A percentile compares a stretch with the other conserved stretches of the same genome.
Evolutionary conservation across 2,329 filamentous ascomycete species (phyloP).

Genomic region (Neofusicoccum sp.): DNA sequence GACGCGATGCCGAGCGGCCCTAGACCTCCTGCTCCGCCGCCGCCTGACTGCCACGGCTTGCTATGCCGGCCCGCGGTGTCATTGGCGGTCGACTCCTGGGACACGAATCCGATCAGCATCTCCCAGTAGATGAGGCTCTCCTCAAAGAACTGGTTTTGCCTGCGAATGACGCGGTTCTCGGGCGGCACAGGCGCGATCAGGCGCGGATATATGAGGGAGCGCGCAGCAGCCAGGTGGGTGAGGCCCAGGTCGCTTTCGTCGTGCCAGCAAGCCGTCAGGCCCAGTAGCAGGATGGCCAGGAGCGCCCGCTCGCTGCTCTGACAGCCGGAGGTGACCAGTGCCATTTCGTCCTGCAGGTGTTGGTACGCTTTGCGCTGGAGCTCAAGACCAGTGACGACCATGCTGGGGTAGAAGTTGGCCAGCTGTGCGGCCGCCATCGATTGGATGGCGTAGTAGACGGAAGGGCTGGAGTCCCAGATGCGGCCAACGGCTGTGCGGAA

Average conservation of each 20-base stretch:
- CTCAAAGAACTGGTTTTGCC: constrained; percentile 54
- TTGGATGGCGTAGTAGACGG: constrained; percentile 63
- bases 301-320: constrained; percentile 54
- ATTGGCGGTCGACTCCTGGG: constrained; percentile 36
- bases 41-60: constrained; percentile 11
- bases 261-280: constrained; percentile 63
- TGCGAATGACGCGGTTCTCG: constrained; percentile 35
- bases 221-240: constrained; percentile 54
- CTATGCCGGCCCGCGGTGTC: background rate
- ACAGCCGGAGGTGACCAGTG: constrained; percentile 45
- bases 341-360: constrained; percentile 53
- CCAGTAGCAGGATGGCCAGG: constrained; percentile 61
- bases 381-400: constrained; percentile 52
- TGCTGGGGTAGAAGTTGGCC: constrained; percentile 59
- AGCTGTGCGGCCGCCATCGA: constrained; percentile 66
- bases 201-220: constrained; percentile 47
- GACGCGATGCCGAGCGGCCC: constrained; percentile 14
- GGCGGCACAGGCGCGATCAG: constrained; percentile 37
- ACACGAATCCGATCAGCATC: constrained; percentile 60
- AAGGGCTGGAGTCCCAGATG: constrained; percentile 60
- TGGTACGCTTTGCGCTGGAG: constrained; percentile 57
- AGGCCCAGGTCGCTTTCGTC: constrained; percentile 58
- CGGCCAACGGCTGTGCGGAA: constrained; percentile 61
- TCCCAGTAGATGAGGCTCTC: constrained; percentile 62
- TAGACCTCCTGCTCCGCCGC: background rate